A percentile compares a stretch with the other conserved stretches of the same genome.
Conservation (phyloP, 257 asterid species). For the Echites panduratus region DNA sequence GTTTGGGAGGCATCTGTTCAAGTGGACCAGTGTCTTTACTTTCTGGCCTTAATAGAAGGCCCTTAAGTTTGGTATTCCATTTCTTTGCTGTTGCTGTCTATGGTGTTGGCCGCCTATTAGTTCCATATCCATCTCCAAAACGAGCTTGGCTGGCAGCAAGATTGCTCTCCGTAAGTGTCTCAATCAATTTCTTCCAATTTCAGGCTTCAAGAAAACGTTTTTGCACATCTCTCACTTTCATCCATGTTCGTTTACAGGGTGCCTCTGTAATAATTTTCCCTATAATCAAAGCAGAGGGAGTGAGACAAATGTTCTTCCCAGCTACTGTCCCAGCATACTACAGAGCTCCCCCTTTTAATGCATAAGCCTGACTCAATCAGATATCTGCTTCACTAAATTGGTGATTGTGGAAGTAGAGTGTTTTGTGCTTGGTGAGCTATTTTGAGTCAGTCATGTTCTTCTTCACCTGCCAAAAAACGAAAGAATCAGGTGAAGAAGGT, state of each 20-base stretch:
- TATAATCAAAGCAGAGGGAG: slow-evolving; percentile 64
- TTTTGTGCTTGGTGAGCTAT: not conserved
- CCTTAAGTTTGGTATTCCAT: slow-evolving; percentile 57
- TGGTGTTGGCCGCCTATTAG: slow-evolving; percentile 56
- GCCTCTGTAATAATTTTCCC: slow-evolving; percentile 71
- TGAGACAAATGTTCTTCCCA: slow-evolving; percentile 74
- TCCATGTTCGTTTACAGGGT: slow-evolving; percentile 27
- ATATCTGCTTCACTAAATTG: not conserved
- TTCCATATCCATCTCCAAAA: slow-evolving; percentile 65
- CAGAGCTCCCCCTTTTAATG: slow-evolving; percentile 47
- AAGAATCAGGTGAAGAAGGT: slow-evolving; percentile 5
- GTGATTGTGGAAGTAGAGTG: not conserved
- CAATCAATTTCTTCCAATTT: not conserved
- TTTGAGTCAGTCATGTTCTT: not conserved
- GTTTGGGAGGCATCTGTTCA: slow-evolving; percentile 59
- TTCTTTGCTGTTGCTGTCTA: slow-evolving; percentile 66
- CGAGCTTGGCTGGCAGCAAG: slow-evolving; percentile 49
- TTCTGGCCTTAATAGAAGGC: slow-evolving; percentile 71
- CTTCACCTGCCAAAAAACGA: not conserved
- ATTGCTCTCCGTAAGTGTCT: slow-evolving; percentile 44
- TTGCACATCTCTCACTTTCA: not conserved
- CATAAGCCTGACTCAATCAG: slow-evolving; percentile 1
- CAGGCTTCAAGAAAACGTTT: not conserved
- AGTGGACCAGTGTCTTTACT: slow-evolving; percentile 57
- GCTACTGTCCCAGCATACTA: slow-evolving; percentile 66